Base-by-base conservation (phyloP, 805 yeast species). In the Jamesozyma lodderae region DNA sequence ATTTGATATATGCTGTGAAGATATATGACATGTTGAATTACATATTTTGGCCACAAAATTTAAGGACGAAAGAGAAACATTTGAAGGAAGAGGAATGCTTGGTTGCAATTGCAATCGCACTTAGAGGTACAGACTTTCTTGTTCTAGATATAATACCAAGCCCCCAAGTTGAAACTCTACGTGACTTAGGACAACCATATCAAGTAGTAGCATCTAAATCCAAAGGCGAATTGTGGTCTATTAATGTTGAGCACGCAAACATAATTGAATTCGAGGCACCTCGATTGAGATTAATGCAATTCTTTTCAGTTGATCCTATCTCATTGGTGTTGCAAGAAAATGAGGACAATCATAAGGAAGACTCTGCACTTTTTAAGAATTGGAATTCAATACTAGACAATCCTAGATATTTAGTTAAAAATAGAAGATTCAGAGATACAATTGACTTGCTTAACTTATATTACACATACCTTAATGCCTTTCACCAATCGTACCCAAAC, bases 271-370 rank as follows among this genome's bases (percentile, higher is more conserved):
- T 75, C 53, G 71, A 72, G 19, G 81, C 92, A 1, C 96, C 96
- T 0, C 70, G 72, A 31, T 74, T 81, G 15, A 68, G 67, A 21
- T 70, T 73, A 41, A 68, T 88, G 67, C 95, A 87, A 47, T 85
- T 82, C 55, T 81, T 75, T 46, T 79, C 96, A 0, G 55, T 79
- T 3, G 63, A 69, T n/a, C 94, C 95, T 0, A 81, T 86, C 3
- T 62, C 75, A 3, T 67, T 87, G 8, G 80, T 79, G 13, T 54
- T 70, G 11, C 60, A 64, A 2, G 68, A 60, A 34, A 46, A 13
- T 51, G 25, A 53, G 13, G 18, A 29, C 18, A 28, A 28, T 10
- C 4, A 5, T 16, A 17, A 26, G n/a, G 29, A 23, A 23, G n/a
- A n/a, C n/a, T n/a, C n/a, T n/a, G n/a, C n/a, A n/a, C n/a, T n/a